Evolutionary conservation across 345 rosid species (phyloP).

Genomic region (Ailanthus altissimus): DNA sequence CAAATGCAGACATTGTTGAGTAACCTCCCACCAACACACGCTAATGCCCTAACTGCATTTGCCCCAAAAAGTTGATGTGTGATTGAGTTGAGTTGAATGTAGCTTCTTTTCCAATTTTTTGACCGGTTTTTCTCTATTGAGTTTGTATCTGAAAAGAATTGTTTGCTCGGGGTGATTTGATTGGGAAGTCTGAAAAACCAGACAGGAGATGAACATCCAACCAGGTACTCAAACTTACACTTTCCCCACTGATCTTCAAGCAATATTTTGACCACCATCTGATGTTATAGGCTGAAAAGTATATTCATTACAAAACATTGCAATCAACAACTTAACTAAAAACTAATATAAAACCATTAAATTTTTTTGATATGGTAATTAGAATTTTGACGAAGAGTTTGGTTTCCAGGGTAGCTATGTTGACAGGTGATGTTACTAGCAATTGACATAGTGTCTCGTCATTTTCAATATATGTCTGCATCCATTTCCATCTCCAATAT

Average conservation of each 20-base stretch:
- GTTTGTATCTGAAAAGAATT: slow-evolving; percentile 11
- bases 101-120: background rate
- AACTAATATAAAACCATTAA: background rate
- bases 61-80: slow-evolving; percentile 56
- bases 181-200: slow-evolving; percentile 13
- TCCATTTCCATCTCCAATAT: background rate
- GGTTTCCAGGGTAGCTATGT: background rate
- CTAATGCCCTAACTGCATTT: slow-evolving; percentile 76
- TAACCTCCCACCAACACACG: slow-evolving; percentile 73
- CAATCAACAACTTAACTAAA: background rate
- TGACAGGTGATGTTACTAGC: background rate
- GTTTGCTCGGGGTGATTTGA: background rate
- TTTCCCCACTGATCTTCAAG: background rate
- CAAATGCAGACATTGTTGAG: slow-evolving; percentile 86
- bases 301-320: background rate
- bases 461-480: background rate
- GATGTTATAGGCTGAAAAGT: background rate
- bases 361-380: background rate
- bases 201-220: background rate
- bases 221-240: slow-evolving; percentile 21
- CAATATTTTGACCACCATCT: background rate
- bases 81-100: background rate
- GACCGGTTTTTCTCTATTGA: background rate
- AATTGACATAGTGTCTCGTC: no score
- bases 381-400: background rate